Evolutionary conservation across 345 rosid species (phyloP).

Genomic region (Raphanus sativus): DNA sequence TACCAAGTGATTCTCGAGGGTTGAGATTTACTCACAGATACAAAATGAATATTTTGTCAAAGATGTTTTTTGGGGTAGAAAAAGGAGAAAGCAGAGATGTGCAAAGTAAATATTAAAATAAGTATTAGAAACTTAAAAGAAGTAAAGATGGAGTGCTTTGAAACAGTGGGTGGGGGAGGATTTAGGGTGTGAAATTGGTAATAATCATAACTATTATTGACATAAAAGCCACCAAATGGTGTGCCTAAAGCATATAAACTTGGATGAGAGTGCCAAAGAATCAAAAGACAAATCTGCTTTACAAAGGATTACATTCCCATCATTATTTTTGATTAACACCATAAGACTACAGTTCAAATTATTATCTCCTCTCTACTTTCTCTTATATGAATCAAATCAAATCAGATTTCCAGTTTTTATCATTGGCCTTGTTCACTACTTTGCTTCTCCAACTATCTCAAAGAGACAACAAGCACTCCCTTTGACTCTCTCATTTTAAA

Average conservation of each 20-base stretch:
- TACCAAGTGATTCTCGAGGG: constrained; percentile 31
- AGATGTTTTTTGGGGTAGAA: constrained; percentile 4
- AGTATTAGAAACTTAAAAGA: constrained; percentile 31
- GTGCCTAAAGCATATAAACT: constrained; percentile 34
- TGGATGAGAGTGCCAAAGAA: constrained; percentile 34
- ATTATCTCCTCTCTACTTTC: background rate
- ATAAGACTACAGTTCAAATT: constrained; percentile 16
- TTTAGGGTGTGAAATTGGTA: constrained; percentile 36
- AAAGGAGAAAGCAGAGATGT: constrained; percentile 33
- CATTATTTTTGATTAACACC: constrained; percentile 30
- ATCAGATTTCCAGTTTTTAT: constrained; percentile 15
- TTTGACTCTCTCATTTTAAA: background rate
- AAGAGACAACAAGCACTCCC: constrained; percentile 27
- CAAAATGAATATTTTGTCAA: constrained; percentile 17
- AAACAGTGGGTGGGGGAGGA: constrained; percentile 35
- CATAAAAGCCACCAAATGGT: constrained; percentile 33
- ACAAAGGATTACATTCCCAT: constrained; percentile 29
- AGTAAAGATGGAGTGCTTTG: constrained; percentile 32
- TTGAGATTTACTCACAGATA: constrained; percentile 22
- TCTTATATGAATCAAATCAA: constrained; percentile 29
- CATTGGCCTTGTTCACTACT: constrained; percentile 24
- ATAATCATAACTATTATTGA: constrained; percentile 34
- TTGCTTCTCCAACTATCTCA: constrained; percentile 16
- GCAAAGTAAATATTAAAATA: constrained; percentile 34
- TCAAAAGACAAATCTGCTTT: constrained; percentile 39